phyloP scores from a whole-genome alignment of 345 rosid genomes.

The Lagerstroemia speciosa region DNA sequence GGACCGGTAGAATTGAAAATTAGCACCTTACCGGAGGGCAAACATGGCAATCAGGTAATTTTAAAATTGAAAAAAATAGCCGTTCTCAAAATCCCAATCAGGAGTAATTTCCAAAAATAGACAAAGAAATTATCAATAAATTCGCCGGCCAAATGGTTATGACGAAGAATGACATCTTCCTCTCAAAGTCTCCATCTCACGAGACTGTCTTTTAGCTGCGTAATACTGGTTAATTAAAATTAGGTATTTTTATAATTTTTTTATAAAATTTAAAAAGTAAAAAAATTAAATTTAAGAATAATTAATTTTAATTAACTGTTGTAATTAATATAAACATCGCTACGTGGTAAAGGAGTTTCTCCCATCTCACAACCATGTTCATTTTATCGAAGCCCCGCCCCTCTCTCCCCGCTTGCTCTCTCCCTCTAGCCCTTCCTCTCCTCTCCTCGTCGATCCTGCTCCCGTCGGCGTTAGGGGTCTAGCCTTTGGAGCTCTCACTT shows the following conservation, averaged over 20 bases:
- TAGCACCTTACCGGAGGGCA: background rate
- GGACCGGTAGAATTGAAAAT: background rate
- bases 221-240: too few species aligned
- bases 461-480: conserved; percentile 1
- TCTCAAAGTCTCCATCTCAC: background rate
- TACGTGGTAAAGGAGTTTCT: too few species aligned
- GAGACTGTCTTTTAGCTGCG: too few species aligned
- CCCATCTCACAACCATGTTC: too few species aligned
- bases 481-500: background rate
- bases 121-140: background rate
- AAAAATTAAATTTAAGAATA: too few species aligned
- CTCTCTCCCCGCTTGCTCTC: background rate
- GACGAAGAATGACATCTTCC: too few species aligned
- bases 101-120: background rate
- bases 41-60: background rate
- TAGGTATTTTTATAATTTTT: too few species aligned
- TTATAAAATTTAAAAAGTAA: too few species aligned
- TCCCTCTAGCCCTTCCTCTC: background rate
- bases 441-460: background rate
- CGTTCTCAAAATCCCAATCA: background rate
- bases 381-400: background rate
- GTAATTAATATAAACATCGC: too few species aligned
- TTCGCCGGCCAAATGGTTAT: too few species aligned
- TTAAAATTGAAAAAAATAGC: background rate
- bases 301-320: too few species aligned